A percentile compares a stretch with the other conserved stretches of the same genome.
Evolutionary conservation across 441 rosid species (phyloP).

Genomic region (Mallotus repandus): DNA sequence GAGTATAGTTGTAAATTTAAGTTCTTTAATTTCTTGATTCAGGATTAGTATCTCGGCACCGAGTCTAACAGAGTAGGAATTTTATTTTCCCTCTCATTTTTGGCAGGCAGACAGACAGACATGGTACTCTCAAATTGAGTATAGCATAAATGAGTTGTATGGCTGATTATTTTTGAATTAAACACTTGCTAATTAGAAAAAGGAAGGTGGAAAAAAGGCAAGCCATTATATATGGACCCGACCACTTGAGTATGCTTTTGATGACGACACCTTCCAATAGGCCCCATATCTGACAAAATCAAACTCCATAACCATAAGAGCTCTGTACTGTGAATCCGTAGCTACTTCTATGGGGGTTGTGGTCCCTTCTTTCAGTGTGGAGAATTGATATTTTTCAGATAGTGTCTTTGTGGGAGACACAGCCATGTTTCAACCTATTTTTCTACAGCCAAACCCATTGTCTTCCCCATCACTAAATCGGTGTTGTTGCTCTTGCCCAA

Average conservation of each 20-base stretch:
- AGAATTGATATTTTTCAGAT: neutral
- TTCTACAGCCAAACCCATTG: neutral
- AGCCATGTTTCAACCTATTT: neutral
- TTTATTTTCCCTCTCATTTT: neutral
- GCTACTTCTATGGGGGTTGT: neutral
- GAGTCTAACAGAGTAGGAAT: neutral
- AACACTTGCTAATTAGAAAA: too few species aligned
- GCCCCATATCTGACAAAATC: neutral
- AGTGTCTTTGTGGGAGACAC: conserved; percentile 1
- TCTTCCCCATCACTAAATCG: neutral
- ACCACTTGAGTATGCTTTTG: neutral
- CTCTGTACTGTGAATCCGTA: neutral
- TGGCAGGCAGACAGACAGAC: neutral
- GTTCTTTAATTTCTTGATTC: neutral
- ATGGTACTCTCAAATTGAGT: neutral
- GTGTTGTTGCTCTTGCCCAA: too few species aligned
- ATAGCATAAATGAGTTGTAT: neutral
- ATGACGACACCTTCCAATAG: neutral
- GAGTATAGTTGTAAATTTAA: neutral
- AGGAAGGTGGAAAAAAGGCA: neutral
- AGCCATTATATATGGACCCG: neutral
- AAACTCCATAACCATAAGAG: neutral
- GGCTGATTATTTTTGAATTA: too few species aligned
- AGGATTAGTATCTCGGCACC: neutral
- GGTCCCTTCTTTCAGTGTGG: neutral